Evolutionary conservation across 164 flowering plant genomes (phyloP).

Genomic region (Nymphaea thermarum): DNA sequence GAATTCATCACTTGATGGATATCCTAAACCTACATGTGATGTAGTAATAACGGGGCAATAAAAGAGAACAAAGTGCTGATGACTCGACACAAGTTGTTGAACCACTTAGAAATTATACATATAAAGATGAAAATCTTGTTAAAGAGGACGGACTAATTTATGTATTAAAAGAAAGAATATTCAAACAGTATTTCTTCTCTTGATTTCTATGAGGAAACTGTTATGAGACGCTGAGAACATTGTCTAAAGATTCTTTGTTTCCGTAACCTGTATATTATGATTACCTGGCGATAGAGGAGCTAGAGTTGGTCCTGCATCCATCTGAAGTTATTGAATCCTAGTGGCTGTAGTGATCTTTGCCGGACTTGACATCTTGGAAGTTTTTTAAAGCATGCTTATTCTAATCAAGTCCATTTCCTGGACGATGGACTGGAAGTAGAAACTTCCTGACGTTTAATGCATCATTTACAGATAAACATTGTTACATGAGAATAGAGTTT

Average conservation of each 20-base stretch:
- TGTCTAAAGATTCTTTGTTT: background rate
- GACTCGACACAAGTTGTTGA: constrained; percentile 84
- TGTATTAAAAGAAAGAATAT: constrained; percentile 24
- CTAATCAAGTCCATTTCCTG: too few relatives aligned
- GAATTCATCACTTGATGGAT: constrained; percentile 69
- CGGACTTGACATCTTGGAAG: too few relatives aligned
- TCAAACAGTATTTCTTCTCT: background rate
- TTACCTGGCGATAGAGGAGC: background rate
- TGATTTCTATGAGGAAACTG: too few relatives aligned
- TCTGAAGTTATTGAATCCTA: background rate
- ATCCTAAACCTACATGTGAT: constrained; percentile 87
- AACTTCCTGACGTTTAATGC: too few relatives aligned
- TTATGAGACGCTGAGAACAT: too few relatives aligned
- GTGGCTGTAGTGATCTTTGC: too few relatives aligned
- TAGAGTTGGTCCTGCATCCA: background rate
- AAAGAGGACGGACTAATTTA: constrained; percentile 88
- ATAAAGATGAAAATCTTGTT: constrained; percentile 64
- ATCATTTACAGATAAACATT: too few relatives aligned
- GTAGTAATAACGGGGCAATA: constrained; percentile 74
- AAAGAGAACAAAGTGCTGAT: constrained; percentile 79
- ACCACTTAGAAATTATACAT: constrained; percentile 64
- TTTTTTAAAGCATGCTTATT: too few relatives aligned
- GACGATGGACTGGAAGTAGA: too few relatives aligned
- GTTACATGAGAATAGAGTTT: too few relatives aligned
- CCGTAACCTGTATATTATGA: background rate